Percentiles rank a stretch among this genome's conserved stretches.
Evolutionary conservation across 164 flowering plant genomes (phyloP).

Genomic region (Euptelea pleiosperma): DNA sequence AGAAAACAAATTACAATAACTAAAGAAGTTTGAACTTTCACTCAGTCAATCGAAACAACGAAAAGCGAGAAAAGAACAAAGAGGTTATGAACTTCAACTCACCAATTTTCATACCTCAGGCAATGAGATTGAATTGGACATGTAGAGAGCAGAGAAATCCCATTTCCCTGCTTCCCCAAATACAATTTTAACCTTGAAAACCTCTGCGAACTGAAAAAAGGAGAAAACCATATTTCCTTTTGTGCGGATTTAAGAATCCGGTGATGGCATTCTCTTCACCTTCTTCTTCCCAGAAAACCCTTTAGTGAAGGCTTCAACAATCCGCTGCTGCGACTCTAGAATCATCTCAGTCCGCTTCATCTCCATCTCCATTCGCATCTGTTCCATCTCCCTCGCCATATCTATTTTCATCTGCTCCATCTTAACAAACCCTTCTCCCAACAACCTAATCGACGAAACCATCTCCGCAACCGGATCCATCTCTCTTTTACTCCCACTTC

Average conservation of each 20-base stretch:
- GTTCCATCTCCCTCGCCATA: constrained; percentile 62
- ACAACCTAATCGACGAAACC: constrained; percentile 42
- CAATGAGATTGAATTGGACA: not conserved
- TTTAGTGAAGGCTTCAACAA: constrained; percentile 53
- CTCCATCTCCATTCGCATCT: constrained; percentile 74
- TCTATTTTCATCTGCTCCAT: constrained; percentile 82
- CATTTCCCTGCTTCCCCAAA: not conserved
- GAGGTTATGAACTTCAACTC: constrained; percentile 5
- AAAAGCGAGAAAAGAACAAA: not conserved
- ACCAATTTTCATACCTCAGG: constrained; percentile 4
- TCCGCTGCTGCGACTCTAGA: constrained; percentile 54
- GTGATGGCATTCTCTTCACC: constrained; percentile 23
- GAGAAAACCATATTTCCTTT: not conserved
- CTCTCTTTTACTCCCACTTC: constrained; percentile 14
- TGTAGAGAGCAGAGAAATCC: not conserved
- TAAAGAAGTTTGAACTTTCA: too few species aligned
- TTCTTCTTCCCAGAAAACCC: constrained; percentile 40
- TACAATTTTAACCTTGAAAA: not conserved
- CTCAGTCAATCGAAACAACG: too few species aligned
- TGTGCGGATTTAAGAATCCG: constrained; percentile 9
- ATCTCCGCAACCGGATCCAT: constrained; percentile 40
- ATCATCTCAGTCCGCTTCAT: constrained; percentile 64
- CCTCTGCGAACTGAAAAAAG: not conserved
- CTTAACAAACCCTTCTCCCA: constrained; percentile 62
- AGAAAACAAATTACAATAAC: not conserved